Evolutionary conservation across 2,329 filamentous ascomycete genomes (phyloP), one percentile per base, ranked within the genome.

Genomic region (Coniochaeta hoffmannii): DNA sequence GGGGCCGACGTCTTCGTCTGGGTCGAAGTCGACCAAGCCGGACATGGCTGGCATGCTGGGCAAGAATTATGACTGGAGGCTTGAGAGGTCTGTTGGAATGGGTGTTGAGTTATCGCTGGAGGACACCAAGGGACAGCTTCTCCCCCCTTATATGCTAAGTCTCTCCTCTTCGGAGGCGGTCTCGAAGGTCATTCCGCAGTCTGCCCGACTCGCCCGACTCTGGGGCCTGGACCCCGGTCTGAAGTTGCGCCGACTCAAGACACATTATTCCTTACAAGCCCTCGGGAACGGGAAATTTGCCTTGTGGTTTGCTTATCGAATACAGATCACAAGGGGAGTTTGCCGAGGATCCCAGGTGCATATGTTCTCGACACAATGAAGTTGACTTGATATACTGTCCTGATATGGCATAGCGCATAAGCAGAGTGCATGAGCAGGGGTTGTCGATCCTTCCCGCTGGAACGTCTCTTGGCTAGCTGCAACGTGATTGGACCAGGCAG

Each of bases 1-100:
- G 30, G 65, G 61, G 3, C 72, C 71, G 22, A 76, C 71, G 46
- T 73, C 68, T 24, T 57, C 64, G 4, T 67, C 63, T 1, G 66
- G 65, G 34, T 69, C 60, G 54, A 69, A 70, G 36, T 60, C 41
- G 5, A 57, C 52, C 35, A 59, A 62, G 14, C 59, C 59, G 11
- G 14, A 58, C 38, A 59, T 55, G 22, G 44, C 19, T 26, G 52
- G 53, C 61, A 65, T 61, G 26, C 41, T 28, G 11, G 22, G 22
- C 11, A 46, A 6, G 11, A 46, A 22, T 12, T 46, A 7, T n/a
- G 22, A 1, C n/a, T 8, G 26, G 19, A 46, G 22, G 5, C 19
- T 46, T 22, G 15, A 46, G 19, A 26, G 12, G 7, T 12, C 7
- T 9, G 12, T 36, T 36, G 5, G 15, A 14, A n/a, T n/a, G 15